phyloP scores from a whole-genome alignment of 73 alveolate species.

The Paramecium tetraurelia region DNA sequence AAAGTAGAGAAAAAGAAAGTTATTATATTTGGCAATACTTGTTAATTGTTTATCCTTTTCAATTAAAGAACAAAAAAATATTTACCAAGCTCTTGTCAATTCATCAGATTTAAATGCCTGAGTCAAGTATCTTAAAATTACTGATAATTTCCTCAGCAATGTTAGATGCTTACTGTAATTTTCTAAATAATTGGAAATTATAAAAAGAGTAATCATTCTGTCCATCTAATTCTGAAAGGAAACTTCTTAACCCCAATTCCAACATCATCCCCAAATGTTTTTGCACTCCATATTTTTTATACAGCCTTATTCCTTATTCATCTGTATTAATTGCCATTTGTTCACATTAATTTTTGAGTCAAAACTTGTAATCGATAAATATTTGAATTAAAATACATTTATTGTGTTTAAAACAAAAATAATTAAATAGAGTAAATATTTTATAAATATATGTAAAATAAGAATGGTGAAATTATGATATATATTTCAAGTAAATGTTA shows the following conservation, averaged over 20 bases:
- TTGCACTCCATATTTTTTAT: neutral
- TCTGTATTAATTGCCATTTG: neutral
- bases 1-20: neutral
- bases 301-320: neutral
- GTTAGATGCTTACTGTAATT: neutral
- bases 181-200: neutral
- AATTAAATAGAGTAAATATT: too few species aligned
- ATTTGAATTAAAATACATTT: too few species aligned
- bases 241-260: constrained; percentile 27
- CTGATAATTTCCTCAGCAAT: neutral
- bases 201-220: neutral
- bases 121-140: neutral
- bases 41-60: neutral
- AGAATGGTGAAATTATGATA: too few species aligned
- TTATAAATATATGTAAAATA: too few species aligned
- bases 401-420: too few species aligned
- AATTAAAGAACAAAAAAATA: neutral
- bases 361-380: too few species aligned
- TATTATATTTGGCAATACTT: neutral
- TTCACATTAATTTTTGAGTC: neutral
- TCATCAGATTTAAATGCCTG: neutral
- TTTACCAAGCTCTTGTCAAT: neutral
- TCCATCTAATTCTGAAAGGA: constrained; percentile 47
- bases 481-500: too few species aligned
- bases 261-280: constrained; percentile 19